phyloP scores from a whole-genome alignment of 139 green algal species.

The Picochlorum sp. region DNA sequence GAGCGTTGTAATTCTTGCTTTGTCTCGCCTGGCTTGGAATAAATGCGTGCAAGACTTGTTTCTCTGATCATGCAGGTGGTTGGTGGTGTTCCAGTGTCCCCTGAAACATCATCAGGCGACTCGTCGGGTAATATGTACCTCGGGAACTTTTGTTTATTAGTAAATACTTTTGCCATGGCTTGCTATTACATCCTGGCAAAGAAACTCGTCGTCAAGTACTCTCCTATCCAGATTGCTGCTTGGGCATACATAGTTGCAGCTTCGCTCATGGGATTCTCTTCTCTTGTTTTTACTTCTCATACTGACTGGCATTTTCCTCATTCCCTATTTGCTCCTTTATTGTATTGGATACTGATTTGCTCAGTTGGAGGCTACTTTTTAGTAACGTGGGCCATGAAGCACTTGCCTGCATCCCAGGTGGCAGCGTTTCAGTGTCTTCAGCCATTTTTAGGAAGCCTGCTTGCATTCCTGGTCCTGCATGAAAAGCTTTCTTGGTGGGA shows the following conservation, averaged over 20 bases:
- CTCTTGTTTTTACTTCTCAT: conserved; percentile 5
- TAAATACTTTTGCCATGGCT: conserved; percentile 46
- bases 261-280: conserved; percentile 23
- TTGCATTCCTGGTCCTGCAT: conserved; percentile 40
- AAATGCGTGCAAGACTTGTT: background rate
- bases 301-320: conserved; percentile 25
- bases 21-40: background rate
- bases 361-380: conserved; percentile 48
- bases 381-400: conserved; percentile 43
- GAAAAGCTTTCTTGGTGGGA: conserved; percentile 44
- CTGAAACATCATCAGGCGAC: background rate
- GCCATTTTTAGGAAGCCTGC: conserved; percentile 48
- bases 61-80: background rate
- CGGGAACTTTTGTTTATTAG: conserved; percentile 40
- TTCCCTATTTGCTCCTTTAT: conserved; percentile 24
- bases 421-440: conserved; percentile 58
- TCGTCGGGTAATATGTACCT: conserved; percentile 2
- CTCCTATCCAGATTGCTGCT: conserved; percentile 24
- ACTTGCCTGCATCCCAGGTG: conserved; percentile 51
- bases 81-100: background rate
- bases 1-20: conserved; percentile 9
- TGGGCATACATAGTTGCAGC: conserved; percentile 50
- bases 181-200: conserved; percentile 40
- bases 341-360: conserved; percentile 55
- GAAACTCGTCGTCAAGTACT: conserved; percentile 20